phyloP scores from a whole-genome alignment of 2,329 filamentous ascomycete genomes.

The Colletotrichum tropicale region DNA sequence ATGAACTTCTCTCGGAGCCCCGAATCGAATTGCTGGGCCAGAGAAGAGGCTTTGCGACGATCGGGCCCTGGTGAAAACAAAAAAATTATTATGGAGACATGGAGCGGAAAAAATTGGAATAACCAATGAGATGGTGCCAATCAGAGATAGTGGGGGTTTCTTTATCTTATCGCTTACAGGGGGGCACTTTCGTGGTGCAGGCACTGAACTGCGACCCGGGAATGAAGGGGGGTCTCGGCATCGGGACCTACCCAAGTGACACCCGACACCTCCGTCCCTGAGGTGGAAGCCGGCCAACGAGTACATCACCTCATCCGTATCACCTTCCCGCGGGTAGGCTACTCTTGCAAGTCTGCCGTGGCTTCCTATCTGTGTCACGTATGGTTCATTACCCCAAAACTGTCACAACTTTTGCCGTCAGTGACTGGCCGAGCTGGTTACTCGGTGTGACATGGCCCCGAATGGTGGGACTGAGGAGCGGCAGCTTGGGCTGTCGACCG shows the following conservation, averaged over 20 bases:
- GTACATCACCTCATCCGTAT: background rate
- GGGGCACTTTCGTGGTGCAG: background rate
- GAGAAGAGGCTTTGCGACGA: background rate
- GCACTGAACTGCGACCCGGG: background rate
- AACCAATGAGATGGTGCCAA: background rate
- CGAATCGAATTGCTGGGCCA: background rate
- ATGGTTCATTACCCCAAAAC: background rate
- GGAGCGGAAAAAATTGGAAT: constrained; percentile 6
- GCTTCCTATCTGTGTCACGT: background rate
- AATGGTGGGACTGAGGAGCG: background rate
- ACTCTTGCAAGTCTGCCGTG: background rate
- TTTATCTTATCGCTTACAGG: background rate
- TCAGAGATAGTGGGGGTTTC: background rate
- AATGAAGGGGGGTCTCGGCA: background rate
- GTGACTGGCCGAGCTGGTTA: background rate
- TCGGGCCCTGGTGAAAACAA: constrained; percentile 8
- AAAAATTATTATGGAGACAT: constrained; percentile 20
- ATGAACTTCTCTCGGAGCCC: background rate
- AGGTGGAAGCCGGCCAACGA: background rate
- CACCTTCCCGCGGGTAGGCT: background rate
- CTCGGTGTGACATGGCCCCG: background rate
- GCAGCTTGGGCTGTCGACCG: background rate
- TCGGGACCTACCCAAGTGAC: background rate
- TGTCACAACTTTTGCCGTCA: background rate
- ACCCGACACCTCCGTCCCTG: background rate